Evolutionary conservation across 2,329 filamentous ascomycete genomes (phyloP), one percentile per base, ranked within the genome.

Genomic region (Pseudocercospora ulei): DNA sequence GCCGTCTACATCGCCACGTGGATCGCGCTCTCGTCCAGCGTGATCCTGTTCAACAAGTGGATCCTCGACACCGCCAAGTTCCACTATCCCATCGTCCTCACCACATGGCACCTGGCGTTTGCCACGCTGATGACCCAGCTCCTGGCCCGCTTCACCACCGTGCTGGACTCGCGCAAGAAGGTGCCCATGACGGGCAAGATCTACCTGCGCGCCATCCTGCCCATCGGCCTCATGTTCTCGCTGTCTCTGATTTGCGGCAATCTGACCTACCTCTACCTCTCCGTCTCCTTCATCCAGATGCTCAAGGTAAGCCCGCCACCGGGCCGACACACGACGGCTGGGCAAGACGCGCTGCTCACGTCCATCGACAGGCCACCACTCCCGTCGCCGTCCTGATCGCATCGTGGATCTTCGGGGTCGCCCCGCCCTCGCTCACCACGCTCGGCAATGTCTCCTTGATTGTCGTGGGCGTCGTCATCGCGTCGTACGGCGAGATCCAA

Each of bases 1-100:
- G 76, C 81, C n/a, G 67, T 92, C 63, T 95, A 95, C 65, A 84
- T 95, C 57, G 68, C 66, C 56, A 71, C 78, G 53, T 98, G 90
- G 90, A 96, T 98, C 60, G 70, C 78, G 43, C 72, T 95, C 62
- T 93, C 84, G 58, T 94, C 86, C 27, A 84, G 81, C 56, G 86
- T 96, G 60, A 98, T 98, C 62, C 72, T 98, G 47, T 96, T 95
- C 80, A 96, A 98, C 78, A 98, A 98, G 76, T 94, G 84, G 77
- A 85, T 98, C 57, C 74, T 96, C 47, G 79, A 88, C 57, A 87
- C 80, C 24, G 73, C 80, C 48, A 73, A 83, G 48, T 95, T 95
- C 70, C 75, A 64, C 45, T 73, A 66, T 59, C 67, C 80, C 38
- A 81, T 87, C 57, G 78, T 94, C 58, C 74, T 98, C 49, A 94